A percentile compares a stretch with the other conserved stretches of the same genome.
Evolutionary conservation across 2,329 filamentous ascomycete species (phyloP).

Genomic region (Ceratocystiopsis minuta): DNA sequence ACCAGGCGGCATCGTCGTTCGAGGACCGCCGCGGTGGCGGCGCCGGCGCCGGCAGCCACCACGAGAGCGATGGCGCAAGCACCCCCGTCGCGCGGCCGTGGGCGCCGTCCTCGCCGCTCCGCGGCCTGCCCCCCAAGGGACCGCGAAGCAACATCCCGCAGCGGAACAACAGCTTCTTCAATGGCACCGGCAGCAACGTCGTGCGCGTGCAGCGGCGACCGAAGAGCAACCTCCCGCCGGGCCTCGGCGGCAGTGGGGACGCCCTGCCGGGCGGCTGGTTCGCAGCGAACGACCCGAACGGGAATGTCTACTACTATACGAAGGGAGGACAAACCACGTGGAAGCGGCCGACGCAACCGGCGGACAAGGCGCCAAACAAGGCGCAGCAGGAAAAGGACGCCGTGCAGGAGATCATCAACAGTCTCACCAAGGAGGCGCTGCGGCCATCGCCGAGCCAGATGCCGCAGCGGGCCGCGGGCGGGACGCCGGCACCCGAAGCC

Average conservation of each 20-base stretch:
- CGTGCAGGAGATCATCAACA: constrained; percentile 71
- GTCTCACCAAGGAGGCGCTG: constrained; percentile 53
- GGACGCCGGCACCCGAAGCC: constrained; percentile 34
- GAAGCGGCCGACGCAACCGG: constrained; percentile 55
- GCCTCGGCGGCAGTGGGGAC: not conserved
- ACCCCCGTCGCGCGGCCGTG: not conserved
- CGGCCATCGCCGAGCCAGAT: constrained; percentile 41
- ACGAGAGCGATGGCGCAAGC: not conserved
- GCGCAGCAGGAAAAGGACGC: constrained; percentile 47
- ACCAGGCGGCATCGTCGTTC: constrained; percentile 34
- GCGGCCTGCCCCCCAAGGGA: constrained; percentile 35
- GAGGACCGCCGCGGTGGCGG: constrained; percentile 38
- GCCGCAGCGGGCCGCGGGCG: constrained; percentile 34
- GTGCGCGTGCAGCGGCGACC: too few relatives aligned
- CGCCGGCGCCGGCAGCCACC: constrained; percentile 14
- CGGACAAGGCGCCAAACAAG: constrained; percentile 48
- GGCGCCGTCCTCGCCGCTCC: constrained; percentile 15
- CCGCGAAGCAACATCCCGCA: constrained; percentile 42
- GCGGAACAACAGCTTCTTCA: constrained; percentile 32
- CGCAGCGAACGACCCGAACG: constrained; percentile 49
- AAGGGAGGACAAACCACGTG: constrained; percentile 63
- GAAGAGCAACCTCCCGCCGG: not conserved
- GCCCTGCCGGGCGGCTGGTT: constrained; percentile 75
- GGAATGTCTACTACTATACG: constrained; percentile 74
- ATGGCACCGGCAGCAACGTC: constrained; percentile 15